Evolutionary conservation across 2,329 filamentous ascomycete species (phyloP).

Genomic region (Aspergillus uvarum): DNA sequence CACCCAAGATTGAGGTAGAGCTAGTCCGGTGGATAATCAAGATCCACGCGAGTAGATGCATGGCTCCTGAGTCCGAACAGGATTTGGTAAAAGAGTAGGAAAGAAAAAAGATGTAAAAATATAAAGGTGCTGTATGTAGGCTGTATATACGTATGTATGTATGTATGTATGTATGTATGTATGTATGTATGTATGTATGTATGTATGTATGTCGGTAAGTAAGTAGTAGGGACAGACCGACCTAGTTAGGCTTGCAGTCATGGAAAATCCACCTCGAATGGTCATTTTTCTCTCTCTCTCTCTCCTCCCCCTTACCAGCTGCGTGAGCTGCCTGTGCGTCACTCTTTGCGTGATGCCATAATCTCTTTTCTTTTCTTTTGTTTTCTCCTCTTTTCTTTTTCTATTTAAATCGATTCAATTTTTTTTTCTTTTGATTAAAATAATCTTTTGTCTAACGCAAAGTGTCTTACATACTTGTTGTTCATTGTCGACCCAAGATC

Average conservation of each 20-base stretch:
- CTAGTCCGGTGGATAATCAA: neutral
- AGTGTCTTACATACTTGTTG: neutral
- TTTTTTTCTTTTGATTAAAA: neutral
- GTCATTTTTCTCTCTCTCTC: neutral
- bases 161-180: neutral
- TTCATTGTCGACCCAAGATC: neutral
- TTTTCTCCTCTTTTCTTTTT: neutral
- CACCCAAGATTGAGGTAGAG: neutral
- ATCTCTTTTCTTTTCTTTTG: constrained; percentile 3
- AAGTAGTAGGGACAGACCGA: neutral
- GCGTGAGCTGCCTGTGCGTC: neutral
- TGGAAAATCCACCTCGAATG: neutral
- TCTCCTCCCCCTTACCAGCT: neutral
- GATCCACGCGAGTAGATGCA: neutral
- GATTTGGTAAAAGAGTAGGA: neutral
- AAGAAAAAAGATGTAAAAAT: neutral
- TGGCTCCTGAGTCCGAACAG: neutral
- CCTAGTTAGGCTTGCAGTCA: neutral
- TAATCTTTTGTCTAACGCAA: neutral
- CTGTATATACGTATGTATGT: neutral
- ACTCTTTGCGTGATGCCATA: constrained; percentile 1
- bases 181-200: constrained; percentile 3
- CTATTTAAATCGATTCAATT: neutral
- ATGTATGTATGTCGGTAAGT: constrained; percentile 3
- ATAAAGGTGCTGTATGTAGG: neutral